Conservation (phyloP, 2,329 filamentous ascomycete species). For the Aspergillus bombycis region DNA sequence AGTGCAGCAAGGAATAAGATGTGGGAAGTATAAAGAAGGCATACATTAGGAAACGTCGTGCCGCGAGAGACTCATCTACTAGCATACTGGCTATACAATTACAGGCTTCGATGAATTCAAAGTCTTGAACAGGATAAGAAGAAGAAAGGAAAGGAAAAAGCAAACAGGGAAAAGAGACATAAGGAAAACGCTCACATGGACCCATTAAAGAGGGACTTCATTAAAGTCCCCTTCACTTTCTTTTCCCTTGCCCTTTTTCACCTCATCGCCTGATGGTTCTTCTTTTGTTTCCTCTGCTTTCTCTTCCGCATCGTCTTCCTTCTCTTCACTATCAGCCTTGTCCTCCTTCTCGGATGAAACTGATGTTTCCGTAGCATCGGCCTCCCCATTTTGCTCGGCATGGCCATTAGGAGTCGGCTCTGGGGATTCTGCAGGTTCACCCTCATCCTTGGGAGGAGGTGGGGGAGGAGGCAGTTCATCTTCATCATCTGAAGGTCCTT, state of each 20-base stretch:
- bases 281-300: conserved; percentile 24
- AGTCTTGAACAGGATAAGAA: conserved; percentile 19
- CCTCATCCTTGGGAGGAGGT: conserved; percentile 27
- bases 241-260: conserved; percentile 33
- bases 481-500: conserved; percentile 32
- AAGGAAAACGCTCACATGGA: conserved; percentile 12
- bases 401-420: conserved; percentile 25
- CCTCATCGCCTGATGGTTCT: conserved; percentile 19
- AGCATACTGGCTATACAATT: conserved; percentile 8
- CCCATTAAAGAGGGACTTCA: conserved; percentile 36
- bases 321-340: conserved; percentile 14
- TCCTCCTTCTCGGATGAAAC: conserved; percentile 5
- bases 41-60: conserved; percentile 6
- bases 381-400: conserved; percentile 11
- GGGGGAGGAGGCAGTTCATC: conserved; percentile 26
- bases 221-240: conserved; percentile 40
- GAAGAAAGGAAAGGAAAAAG: conserved; percentile 10
- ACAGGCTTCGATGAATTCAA: not conserved
- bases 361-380: not conserved
- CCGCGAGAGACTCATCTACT: conserved; percentile 2
- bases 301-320: conserved; percentile 20
- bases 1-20: not conserved
- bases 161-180: conserved; percentile 19
- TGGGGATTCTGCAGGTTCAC: conserved; percentile 22
- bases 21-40: conserved; percentile 11